phyloP scores from a whole-genome alignment of 495 filamentous ascomycete species.

The Pyronema domesticum region DNA sequence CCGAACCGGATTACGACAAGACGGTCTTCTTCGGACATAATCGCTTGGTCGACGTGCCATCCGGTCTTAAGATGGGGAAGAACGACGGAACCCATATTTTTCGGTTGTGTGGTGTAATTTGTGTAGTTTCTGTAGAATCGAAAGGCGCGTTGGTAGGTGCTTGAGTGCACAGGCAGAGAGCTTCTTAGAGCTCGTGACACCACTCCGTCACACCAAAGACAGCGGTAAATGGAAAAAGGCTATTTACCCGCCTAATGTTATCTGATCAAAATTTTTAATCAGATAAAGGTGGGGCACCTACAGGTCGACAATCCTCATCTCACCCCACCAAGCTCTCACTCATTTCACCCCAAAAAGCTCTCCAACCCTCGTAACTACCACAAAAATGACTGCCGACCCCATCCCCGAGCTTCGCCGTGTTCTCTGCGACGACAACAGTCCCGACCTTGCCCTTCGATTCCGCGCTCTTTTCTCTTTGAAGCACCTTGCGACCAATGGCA shows the following conservation, averaged over 20 bases:
- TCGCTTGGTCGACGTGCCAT: conserved; percentile 93
- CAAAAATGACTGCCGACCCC: conserved; percentile 21
- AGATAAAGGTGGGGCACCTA: neutral
- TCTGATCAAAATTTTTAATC: neutral
- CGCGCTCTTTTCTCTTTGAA: conserved; percentile 96
- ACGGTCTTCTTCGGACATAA: conserved; percentile 81
- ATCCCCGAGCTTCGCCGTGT: conserved; percentile 44
- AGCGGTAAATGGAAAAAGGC: neutral
- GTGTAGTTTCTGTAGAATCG: neutral
- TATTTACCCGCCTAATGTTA: neutral
- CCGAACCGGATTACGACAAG: conserved; percentile 93
- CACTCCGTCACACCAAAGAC: neutral
- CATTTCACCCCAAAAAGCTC: neutral
- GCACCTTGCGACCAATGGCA: conserved; percentile 58
- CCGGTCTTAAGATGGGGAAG: conserved; percentile 82
- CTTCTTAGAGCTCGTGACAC: neutral
- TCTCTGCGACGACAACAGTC: conserved; percentile 54
- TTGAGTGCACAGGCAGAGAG: neutral
- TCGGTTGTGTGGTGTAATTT: neutral
- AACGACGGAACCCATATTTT: conserved; percentile 71
- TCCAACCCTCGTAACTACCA: conserved; percentile 26
- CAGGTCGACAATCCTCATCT: conserved; percentile 9
- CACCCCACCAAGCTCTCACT: neutral
- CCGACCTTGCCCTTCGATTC: conserved; percentile 75
- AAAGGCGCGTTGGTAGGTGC: neutral